Evolutionary conservation across 2,329 filamentous ascomycete species (phyloP).

Genomic region (Fusarium euwallaceae): DNA sequence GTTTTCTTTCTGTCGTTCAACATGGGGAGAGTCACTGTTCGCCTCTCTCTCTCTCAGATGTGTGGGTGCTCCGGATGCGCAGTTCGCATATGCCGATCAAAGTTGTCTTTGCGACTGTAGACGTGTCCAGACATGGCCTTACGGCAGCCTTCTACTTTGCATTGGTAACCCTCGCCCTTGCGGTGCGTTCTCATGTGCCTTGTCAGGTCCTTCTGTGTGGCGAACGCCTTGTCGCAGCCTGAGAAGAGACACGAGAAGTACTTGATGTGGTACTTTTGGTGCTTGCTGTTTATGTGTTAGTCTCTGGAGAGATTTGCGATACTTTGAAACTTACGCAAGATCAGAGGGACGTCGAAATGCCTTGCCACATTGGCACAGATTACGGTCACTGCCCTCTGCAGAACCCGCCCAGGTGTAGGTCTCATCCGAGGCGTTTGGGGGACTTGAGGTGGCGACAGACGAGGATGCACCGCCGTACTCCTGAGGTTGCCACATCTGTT

Average conservation of each 20-base stretch:
- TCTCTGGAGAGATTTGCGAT: neutral
- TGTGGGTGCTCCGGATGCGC: slow-evolving; percentile 45
- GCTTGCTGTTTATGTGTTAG: slow-evolving; percentile 38
- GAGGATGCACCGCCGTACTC: slow-evolving; percentile 38
- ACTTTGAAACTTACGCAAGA: slow-evolving; percentile 39
- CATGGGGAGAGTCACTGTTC: slow-evolving; percentile 35
- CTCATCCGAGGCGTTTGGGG: slow-evolving; percentile 41
- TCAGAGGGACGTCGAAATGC: slow-evolving; percentile 45
- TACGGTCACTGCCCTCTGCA: slow-evolving; percentile 28
- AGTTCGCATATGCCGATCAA: slow-evolving; percentile 46
- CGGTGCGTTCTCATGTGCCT: slow-evolving; percentile 45
- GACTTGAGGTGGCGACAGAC: slow-evolving; percentile 36
- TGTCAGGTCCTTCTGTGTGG: slow-evolving; percentile 46
- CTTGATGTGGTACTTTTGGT: slow-evolving; percentile 48
- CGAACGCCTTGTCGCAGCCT: slow-evolving; percentile 44
- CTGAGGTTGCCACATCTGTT: slow-evolving; percentile 36
- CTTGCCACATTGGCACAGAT: slow-evolving; percentile 44
- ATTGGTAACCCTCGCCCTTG: slow-evolving; percentile 46
- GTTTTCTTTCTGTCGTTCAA: slow-evolving; percentile 36
- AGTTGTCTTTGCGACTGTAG: slow-evolving; percentile 48
- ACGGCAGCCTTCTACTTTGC: slow-evolving; percentile 44
- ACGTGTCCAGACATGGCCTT: slow-evolving; percentile 46
- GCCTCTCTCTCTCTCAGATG: slow-evolving; percentile 31
- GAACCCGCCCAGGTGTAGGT: slow-evolving; percentile 27
- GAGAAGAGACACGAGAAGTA: slow-evolving; percentile 45